Conservation (phyloP, 495 filamentous ascomycete genomes). For the Oleoguttula mirabilis region DNA sequence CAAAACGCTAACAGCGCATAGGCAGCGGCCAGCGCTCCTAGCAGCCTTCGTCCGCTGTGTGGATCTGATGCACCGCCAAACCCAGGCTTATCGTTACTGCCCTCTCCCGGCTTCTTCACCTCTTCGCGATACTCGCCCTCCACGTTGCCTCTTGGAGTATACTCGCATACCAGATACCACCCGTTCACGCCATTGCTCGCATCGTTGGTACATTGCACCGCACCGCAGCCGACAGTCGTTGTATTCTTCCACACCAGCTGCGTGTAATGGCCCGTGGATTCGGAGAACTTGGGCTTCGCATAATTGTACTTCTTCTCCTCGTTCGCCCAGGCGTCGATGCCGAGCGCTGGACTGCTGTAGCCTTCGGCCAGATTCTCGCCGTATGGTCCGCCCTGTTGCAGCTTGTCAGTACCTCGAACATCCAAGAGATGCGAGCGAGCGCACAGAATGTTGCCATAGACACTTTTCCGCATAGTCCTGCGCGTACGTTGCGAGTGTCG, state of each 20-base stretch:
- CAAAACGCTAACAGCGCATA: slow-evolving; percentile 4
- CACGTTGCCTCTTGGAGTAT: slow-evolving; percentile 63
- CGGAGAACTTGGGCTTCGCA: slow-evolving; percentile 40
- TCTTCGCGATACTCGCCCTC: slow-evolving; percentile 43
- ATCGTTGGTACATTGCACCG: slow-evolving; percentile 41
- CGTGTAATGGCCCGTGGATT: slow-evolving; percentile 72
- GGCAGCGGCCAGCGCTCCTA: slow-evolving; percentile 8
- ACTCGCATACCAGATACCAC: slow-evolving; percentile 75
- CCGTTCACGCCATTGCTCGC: slow-evolving; percentile 34
- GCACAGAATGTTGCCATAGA: slow-evolving; percentile 42
- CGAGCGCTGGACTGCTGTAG: slow-evolving; percentile 45
- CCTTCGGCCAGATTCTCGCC: slow-evolving; percentile 72
- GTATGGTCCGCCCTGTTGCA: slow-evolving; percentile 45
- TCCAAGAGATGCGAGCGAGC: too few species aligned
- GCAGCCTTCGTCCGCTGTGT: background rate
- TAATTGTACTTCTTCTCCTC: slow-evolving; percentile 53
- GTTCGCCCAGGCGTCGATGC: slow-evolving; percentile 56
- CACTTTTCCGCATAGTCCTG: slow-evolving; percentile 41
- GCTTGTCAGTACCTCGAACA: too few species aligned
- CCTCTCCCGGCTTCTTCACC: slow-evolving; percentile 29
- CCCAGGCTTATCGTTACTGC: slow-evolving; percentile 6
- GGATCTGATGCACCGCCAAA: slow-evolving; percentile 1
- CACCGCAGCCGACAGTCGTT: slow-evolving; percentile 56
- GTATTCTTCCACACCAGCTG: slow-evolving; percentile 72
- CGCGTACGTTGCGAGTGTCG: slow-evolving; percentile 46